Percentiles rank a stretch among this genome's conserved stretches.
Evolutionary conservation across 2,329 filamentous ascomycete species (phyloP).

Genomic region (Pezicula neosporulosa): DNA sequence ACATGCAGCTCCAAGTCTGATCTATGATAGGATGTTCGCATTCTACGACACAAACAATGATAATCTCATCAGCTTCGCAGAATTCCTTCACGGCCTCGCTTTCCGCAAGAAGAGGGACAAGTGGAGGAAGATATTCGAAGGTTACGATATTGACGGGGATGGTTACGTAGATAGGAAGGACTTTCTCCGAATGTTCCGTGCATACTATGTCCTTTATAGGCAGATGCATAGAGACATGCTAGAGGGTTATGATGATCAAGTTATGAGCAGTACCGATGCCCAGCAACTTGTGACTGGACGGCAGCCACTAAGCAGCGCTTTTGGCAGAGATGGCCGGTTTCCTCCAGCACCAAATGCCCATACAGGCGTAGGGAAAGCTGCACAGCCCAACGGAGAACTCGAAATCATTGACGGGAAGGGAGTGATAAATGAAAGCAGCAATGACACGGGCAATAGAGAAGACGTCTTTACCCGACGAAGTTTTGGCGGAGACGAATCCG

Average conservation of each 20-base stretch:
- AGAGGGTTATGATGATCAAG: slow-evolving; percentile 73
- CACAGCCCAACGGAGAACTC: slow-evolving; percentile 59
- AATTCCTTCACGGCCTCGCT: slow-evolving; percentile 82
- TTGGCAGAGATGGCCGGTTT: slow-evolving; percentile 69
- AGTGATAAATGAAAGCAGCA: slow-evolving; percentile 55
- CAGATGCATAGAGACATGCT: slow-evolving; percentile 85
- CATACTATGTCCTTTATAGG: slow-evolving; percentile 87
- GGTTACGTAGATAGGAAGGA: slow-evolving; percentile 83
- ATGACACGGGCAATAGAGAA: slow-evolving; percentile 58
- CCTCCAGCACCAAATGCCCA: slow-evolving; percentile 59
- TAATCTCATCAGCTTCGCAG: slow-evolving; percentile 84
- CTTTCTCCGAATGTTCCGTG: slow-evolving; percentile 86
- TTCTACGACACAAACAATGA: slow-evolving; percentile 94
- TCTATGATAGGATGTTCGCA: slow-evolving; percentile 94
- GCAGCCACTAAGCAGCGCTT: slow-evolving; percentile 71
- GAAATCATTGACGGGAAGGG: slow-evolving; percentile 58
- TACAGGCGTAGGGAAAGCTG: slow-evolving; percentile 61
- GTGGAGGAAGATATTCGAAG: slow-evolving; percentile 73
- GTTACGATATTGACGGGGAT: slow-evolving; percentile 87
- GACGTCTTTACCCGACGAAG: slow-evolving; percentile 47
- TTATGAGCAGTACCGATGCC: slow-evolving; percentile 70
- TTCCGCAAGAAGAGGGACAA: slow-evolving; percentile 66
- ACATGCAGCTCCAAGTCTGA: slow-evolving; percentile 77
- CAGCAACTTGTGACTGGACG: slow-evolving; percentile 72
- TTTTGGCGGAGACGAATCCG: slow-evolving; percentile 32